Conservation (phyloP, 2,329 filamentous ascomycete species). For the Cladosporium phlei region DNA sequence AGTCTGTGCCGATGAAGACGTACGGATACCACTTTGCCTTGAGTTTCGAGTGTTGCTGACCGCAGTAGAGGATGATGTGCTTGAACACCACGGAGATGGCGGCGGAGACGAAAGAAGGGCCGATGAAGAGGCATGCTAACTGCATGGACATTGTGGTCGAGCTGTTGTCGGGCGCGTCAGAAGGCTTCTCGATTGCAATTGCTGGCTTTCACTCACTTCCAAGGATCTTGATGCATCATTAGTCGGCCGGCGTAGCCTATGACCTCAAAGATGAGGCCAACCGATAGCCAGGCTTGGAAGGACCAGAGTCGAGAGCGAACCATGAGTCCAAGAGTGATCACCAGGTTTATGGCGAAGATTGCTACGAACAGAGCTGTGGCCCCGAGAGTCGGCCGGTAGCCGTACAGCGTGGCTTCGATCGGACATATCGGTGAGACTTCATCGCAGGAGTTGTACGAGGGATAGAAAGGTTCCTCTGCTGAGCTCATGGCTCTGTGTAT, state of each 20-base stretch:
- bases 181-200: no score
- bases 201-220: background rate
- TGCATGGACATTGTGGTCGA: background rate
- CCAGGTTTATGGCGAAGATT: background rate
- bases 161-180: background rate
- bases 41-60: constrained; percentile 1
- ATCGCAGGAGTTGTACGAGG: constrained; percentile 6
- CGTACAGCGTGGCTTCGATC: constrained; percentile 1
- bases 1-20: constrained; percentile 12
- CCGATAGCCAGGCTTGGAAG: constrained; percentile 1
- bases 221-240: background rate
- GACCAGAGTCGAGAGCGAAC: background rate
- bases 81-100: constrained; percentile 11
- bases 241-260: constrained; percentile 2
- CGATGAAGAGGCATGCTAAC: background rate
- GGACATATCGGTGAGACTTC: background rate
- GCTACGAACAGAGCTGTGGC: background rate
- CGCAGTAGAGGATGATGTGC: constrained; percentile 10
- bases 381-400: background rate
- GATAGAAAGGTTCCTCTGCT: background rate
- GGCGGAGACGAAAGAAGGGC: background rate
- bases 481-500: background rate
- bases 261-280: constrained; percentile 1
- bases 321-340: background rate
- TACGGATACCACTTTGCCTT: constrained; percentile 6